These are phyloP conservation scores for Monilinia fructicola DNA, from an alignment of 2,329 filamentous ascomycete species.

Conservation along the genomic window DNA sequence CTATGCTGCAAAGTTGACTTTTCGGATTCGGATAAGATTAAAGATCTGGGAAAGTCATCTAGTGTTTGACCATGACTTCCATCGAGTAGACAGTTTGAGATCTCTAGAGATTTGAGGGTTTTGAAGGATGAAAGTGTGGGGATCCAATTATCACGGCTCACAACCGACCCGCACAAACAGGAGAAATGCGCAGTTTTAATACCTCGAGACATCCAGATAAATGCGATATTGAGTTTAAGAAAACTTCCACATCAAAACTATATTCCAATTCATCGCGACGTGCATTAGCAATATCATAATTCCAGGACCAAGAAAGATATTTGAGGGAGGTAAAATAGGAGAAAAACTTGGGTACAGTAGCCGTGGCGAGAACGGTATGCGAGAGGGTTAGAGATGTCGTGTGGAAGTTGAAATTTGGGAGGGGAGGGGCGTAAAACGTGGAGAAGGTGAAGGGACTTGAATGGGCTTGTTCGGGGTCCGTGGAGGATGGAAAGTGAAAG, in stretches of 20 bases:
- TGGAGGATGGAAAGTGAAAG: conserved; percentile 7
- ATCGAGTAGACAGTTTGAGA: neutral
- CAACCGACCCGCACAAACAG: neutral
- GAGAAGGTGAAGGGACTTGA: neutral
- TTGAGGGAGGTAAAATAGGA: conserved; percentile 4
- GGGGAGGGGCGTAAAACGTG: conserved; percentile 3
- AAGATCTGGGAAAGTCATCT: neutral
- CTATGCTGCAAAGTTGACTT: too few relatives aligned
- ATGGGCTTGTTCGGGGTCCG: neutral
- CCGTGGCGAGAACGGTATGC: conserved; percentile 1
- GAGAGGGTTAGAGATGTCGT: conserved; percentile 6
- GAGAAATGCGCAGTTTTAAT: neutral
- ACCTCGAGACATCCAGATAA: neutral
- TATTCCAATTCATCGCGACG: neutral
- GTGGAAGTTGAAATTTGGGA: conserved; percentile 15
- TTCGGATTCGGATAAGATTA: neutral
- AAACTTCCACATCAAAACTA: neutral
- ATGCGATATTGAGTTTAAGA: neutral
- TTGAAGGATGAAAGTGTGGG: neutral
- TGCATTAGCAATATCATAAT: neutral
- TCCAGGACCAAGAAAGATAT: conserved; percentile 8
- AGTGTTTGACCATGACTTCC: neutral
- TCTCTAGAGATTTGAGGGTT: neutral
- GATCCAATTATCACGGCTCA: neutral
- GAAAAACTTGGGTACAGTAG: neutral